These are phyloP conservation scores for Triangularia setosa DNA, from an alignment of 2,329 filamentous ascomycete genomes.

Conservation along the genomic window DNA sequence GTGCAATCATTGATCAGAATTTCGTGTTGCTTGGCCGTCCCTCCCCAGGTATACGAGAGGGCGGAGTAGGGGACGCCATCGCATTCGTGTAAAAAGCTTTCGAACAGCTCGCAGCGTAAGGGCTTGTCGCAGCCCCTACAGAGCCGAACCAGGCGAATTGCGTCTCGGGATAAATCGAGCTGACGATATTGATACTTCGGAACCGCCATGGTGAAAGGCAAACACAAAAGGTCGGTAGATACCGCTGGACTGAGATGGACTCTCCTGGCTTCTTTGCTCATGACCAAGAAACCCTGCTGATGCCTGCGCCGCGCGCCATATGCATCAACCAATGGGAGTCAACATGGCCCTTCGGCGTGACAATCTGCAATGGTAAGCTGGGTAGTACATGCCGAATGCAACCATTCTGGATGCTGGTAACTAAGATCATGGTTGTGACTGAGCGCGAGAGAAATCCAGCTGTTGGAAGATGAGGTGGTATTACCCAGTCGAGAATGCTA, in stretches of 20 bases:
- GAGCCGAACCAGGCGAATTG: conserved; percentile 3
- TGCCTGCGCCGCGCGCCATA: no score
- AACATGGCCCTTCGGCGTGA: no score
- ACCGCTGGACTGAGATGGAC: neutral
- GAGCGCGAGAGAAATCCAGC: no score
- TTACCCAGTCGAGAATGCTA: no score
- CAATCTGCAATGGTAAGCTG: no score
- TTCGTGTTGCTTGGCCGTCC: neutral
- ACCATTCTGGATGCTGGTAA: no score
- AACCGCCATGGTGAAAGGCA: neutral
- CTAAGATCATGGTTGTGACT: no score
- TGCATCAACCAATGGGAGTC: no score
- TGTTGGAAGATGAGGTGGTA: no score
- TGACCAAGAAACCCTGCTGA: no score
- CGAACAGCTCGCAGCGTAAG: conserved; percentile 15
- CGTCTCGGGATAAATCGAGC: conserved; percentile 5
- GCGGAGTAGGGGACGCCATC: conserved; percentile 16
- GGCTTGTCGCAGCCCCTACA: neutral
- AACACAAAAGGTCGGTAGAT: neutral
- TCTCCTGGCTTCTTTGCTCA: no score
- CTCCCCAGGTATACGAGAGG: conserved; percentile 20
- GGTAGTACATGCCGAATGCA: no score
- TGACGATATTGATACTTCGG: neutral
- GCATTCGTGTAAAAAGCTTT: conserved; percentile 7
- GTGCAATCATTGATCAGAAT: neutral